These are phyloP conservation scores for Marasmius tenuissimus DNA, from an alignment of 1,284 basidiomycete genomes.

Conservation along the genomic window DNA sequence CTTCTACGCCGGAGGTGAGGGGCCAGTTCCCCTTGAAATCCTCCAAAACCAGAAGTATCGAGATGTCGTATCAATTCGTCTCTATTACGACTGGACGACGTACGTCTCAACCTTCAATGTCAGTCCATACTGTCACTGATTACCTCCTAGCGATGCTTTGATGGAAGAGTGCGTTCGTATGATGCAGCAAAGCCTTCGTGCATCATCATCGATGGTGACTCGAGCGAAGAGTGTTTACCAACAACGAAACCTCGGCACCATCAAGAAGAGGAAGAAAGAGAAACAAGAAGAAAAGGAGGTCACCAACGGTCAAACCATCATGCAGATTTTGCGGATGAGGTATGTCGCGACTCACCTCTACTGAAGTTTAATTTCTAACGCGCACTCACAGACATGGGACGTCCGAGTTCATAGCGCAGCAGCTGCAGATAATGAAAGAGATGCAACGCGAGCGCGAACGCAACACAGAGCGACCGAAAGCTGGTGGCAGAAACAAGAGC, in stretches of 20 bases:
- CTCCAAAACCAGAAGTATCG: conserved; percentile 98
- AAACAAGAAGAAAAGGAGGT: conserved; percentile 80
- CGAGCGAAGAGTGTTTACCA: conserved; percentile 89
- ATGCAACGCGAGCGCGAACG: conserved; percentile 76
- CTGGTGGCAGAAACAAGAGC: conserved; percentile 35
- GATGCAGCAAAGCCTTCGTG: conserved; percentile 82
- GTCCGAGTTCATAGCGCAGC: conserved; percentile 87
- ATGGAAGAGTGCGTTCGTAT: conserved; percentile 97
- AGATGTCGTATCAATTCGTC: conserved; percentile 84
- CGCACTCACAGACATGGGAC: conserved; percentile 63
- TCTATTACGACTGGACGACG: conserved; percentile 95
- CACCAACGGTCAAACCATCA: conserved; percentile 83
- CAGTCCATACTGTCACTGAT: conserved; percentile 6
- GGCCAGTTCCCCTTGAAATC: conserved; percentile 82
- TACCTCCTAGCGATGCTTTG: conserved; percentile 66
- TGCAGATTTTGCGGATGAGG: conserved; percentile 94
- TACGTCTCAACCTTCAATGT: conserved; percentile 35
- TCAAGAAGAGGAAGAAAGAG: conserved; percentile 91
- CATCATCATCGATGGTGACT: conserved; percentile 77
- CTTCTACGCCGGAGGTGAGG: conserved; percentile 93
- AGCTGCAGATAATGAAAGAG: conserved; percentile 74
- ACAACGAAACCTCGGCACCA: conserved; percentile 93
- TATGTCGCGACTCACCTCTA: conserved; percentile 34
- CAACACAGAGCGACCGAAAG: conserved; percentile 57
- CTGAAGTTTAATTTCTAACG: neutral